A percentile compares a stretch with the other conserved stretches of the same genome.
These are phyloP conservation scores for Luffa aegyptiaca DNA, from an alignment of 306 rosid genomes.

Conservation along the genomic window DNA sequence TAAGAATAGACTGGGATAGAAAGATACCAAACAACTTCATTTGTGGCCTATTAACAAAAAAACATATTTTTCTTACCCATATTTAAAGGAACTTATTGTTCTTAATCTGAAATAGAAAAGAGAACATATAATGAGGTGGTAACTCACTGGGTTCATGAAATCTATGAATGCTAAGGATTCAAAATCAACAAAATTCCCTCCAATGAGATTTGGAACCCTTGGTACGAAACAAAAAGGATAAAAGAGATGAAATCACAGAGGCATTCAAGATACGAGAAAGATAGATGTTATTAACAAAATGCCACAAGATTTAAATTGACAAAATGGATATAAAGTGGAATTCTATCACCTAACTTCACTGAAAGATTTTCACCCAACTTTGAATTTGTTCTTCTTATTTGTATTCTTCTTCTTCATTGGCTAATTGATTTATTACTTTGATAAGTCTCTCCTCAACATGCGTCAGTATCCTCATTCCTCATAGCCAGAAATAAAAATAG, in stretches of 20 bases:
- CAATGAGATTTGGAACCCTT: too few relatives aligned
- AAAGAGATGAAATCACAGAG: too few relatives aligned
- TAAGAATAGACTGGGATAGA: neutral
- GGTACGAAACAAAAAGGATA: too few relatives aligned
- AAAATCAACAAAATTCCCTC: too few relatives aligned
- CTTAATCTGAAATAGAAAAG: neutral
- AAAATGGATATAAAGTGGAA: too few relatives aligned
- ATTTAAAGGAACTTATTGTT: too few relatives aligned
- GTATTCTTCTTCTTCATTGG: conserved; percentile 41
- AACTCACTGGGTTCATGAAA: conserved; percentile 73
- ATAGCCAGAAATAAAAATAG: neutral
- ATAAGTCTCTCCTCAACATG: conserved; percentile 38
- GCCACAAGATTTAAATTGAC: too few relatives aligned
- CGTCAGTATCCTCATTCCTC: neutral
- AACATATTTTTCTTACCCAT: neutral
- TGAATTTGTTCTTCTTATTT: conserved; percentile 30
- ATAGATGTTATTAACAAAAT: too few relatives aligned
- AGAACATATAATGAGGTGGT: neutral
- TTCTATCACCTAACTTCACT: too few relatives aligned
- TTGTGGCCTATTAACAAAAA: conserved; percentile 61
- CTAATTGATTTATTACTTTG: conserved; percentile 28
- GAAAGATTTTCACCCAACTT: conserved; percentile 30
- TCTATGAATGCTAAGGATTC: conserved; percentile 24
- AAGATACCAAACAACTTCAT: conserved; percentile 76
- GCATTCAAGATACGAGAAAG: too few relatives aligned